Evolutionary conservation across 2,329 filamentous ascomycete species (phyloP).

Genomic region (Rhinocladiella similis): DNA sequence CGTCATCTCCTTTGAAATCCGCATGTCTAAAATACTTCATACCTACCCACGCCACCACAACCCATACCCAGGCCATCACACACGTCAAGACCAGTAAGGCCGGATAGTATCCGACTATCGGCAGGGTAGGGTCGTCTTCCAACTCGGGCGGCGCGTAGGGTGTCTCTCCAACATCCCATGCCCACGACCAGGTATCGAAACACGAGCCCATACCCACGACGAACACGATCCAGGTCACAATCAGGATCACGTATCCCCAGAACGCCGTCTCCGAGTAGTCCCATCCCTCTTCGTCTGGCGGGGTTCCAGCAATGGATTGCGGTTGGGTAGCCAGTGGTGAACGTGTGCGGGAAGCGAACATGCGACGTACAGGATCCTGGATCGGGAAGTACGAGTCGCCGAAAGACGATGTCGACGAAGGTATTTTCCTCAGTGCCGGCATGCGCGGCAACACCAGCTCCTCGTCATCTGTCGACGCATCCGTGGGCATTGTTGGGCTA

Average conservation of each 20-base stretch:
- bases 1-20: slow-evolving; percentile 72
- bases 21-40: slow-evolving; percentile 99
- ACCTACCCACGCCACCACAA: slow-evolving; percentile 93
- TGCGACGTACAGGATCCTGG: slow-evolving; percentile 37
- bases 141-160: slow-evolving; percentile 93
- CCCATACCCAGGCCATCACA: slow-evolving; percentile 99
- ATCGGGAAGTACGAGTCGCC: slow-evolving; percentile 64
- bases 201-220: slow-evolving; percentile 96
- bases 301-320: slow-evolving; percentile 33
- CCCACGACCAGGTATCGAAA: slow-evolving; percentile 90
- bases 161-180: slow-evolving; percentile 96
- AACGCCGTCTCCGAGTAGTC: slow-evolving; percentile 94
- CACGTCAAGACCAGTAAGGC: slow-evolving; percentile 88
- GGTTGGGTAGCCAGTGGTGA: slow-evolving; percentile 41
- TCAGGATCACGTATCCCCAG: slow-evolving; percentile 95
- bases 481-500: slow-evolving; percentile 60
- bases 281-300: slow-evolving; percentile 59
- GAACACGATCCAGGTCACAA: slow-evolving; percentile 93
- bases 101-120: slow-evolving; percentile 96
- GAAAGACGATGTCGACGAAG: slow-evolving; percentile 41
- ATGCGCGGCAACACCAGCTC: slow-evolving; percentile 62
- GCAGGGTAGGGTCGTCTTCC: slow-evolving; percentile 90
- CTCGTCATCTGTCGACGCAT: slow-evolving; percentile 82
- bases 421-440: slow-evolving; percentile 32
- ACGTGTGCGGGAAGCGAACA: slow-evolving; percentile 34